Conservation (phyloP, 2,329 filamentous ascomycete genomes). For the Scopulariopsis brevicaulis region DNA sequence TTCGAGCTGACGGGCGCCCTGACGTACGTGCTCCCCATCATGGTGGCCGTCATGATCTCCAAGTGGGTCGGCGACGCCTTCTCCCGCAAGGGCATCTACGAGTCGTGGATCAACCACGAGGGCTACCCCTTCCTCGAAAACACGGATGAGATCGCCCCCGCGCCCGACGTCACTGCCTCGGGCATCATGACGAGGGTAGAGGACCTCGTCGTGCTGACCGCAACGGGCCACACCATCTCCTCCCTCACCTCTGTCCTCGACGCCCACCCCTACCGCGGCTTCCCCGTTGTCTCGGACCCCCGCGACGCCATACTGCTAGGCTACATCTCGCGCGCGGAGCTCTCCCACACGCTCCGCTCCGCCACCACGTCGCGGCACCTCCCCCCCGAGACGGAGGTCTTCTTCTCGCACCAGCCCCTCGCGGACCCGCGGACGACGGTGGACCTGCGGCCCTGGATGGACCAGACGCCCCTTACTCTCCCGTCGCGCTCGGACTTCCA, state of each 20-base stretch:
- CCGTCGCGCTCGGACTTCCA: conserved; percentile 66
- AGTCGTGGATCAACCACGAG: conserved; percentile 94
- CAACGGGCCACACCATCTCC: conserved; percentile 77
- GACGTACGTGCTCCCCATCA: conserved; percentile 94
- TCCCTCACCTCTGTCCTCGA: conserved; percentile 61
- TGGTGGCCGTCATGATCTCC: conserved; percentile 96
- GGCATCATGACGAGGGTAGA: conserved; percentile 90
- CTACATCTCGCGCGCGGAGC: conserved; percentile 87
- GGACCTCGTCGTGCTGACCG: conserved; percentile 78
- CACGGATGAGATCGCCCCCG: conserved; percentile 49
- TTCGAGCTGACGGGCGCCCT: conserved; percentile 95
- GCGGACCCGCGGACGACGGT: conserved; percentile 68
- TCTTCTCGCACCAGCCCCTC: conserved; percentile 75
- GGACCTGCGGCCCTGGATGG: conserved; percentile 95
- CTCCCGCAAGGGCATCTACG: conserved; percentile 87
- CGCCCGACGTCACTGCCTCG: conserved; percentile 76
- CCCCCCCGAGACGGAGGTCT: conserved; percentile 62
- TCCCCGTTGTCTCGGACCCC: conserved; percentile 75
- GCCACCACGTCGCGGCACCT: conserved; percentile 45
- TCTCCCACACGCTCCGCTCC: conserved; percentile 66
- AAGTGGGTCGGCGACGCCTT: conserved; percentile 99
- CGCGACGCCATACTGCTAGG: conserved; percentile 72
- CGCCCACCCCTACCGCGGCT: conserved; percentile 73
- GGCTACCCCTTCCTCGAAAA: conserved; percentile 94
- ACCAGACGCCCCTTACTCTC: conserved; percentile 90